Evolutionary conservation across 768 basidiomycete genomes (phyloP).

Genomic region (Cubamyces lactineus): DNA sequence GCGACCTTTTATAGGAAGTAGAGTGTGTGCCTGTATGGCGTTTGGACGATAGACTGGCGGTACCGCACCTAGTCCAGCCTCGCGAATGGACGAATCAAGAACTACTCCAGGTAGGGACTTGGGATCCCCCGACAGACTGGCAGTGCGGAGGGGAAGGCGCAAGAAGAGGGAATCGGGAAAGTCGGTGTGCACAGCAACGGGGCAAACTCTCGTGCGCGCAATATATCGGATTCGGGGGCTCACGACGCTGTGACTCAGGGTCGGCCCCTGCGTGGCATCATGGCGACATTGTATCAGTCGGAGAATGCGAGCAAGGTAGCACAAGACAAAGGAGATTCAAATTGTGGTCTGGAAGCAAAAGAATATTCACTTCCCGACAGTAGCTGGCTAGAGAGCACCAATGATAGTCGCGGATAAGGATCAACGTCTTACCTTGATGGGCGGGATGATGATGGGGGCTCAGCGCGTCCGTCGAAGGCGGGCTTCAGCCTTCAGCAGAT

Average conservation of each 20-base stretch:
- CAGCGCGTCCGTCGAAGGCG: not conserved
- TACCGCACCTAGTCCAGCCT: conserved; percentile 12
- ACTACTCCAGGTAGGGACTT: conserved; percentile 16
- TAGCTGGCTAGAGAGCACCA: not conserved
- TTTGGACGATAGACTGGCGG: not conserved
- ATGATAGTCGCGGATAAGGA: conserved; percentile 5
- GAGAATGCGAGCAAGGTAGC: not conserved
- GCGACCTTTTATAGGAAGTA: conserved; percentile 13
- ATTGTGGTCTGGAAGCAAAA: not conserved
- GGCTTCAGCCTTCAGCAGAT: too few relatives aligned
- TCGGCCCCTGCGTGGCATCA: conserved; percentile 1
- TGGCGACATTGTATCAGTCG: conserved; percentile 5
- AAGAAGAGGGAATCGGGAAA: not conserved
- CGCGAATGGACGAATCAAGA: not conserved
- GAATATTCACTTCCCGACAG: not conserved
- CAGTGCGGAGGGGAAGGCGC: conserved; percentile 5
- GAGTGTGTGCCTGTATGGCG: not conserved
- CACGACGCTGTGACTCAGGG: conserved; percentile 13
- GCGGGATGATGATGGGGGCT: not conserved
- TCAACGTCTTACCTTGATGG: conserved; percentile 18
- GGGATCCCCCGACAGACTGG: conserved; percentile 9
- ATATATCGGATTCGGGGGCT: conserved; percentile 17
- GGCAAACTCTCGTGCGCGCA: not conserved
- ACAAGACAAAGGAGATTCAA: not conserved
- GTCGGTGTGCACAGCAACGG: conserved; percentile 4